Base-by-base conservation (phyloP, 2,329 filamentous ascomycete species). In the Chalaropsis ovoidea region DNA sequence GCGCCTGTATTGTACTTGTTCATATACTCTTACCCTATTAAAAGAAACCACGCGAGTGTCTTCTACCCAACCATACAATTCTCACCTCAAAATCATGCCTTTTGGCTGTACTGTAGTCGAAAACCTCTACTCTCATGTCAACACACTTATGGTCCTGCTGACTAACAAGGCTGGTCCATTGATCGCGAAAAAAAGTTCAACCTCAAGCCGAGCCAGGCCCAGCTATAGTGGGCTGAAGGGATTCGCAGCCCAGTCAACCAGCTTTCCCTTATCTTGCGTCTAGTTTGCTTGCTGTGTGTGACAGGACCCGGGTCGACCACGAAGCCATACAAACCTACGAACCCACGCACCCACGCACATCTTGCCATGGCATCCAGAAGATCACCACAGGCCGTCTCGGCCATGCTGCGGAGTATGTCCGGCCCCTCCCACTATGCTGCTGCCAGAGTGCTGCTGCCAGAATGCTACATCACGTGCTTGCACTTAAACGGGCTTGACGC, bases 141-240 rank as follows among this genome's bases (percentile, higher is more conserved):
- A 19, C 61, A 64, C 41, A 67, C 58, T 64, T 66, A 43, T 68
- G 61, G 61, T 35, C 61, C 56, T 45, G 67, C 64, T 66, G 61
- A 66, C 64, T 66, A 66, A 66, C 19, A 31, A 22, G n/a, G 22
- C 49, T 27, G 15, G 10, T 64, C 42, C n/a, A 45, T 19, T 24
- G 52, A 64, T 68, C 67, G 67, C 60, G 66, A 60, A 67, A 68
- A 67, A 67, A 68, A 66, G 64, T 64, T 66, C 63, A 67, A 67
- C 63, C 60, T 63, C 63, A 65, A 35, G 41, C 31, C 54, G 31
- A 58, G 54, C 27, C 54, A 61, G 45, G 47, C 22, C 47, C 15
- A 52, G 47, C 24, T 27, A 64, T 54, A 67, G 62, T 45, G 62
- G 45, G 43, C 56, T 49, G 61, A 19, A 62, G 61, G 61, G n/a